Conservation (phyloP, 805 yeast species). For the Yarrowia sp. region DNA sequence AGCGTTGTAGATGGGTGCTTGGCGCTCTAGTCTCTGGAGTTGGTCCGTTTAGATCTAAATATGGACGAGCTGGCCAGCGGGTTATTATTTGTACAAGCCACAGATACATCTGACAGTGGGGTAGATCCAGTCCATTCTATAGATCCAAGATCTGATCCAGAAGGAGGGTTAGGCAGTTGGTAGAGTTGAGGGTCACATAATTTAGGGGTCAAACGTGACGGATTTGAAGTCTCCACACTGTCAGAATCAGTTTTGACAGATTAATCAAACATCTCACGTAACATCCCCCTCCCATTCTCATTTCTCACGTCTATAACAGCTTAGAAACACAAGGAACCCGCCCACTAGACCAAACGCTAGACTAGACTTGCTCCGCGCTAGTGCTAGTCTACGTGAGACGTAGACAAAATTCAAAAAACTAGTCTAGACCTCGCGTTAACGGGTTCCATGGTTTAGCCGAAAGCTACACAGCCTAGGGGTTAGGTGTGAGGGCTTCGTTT, state of each 20-base stretch:
- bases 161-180: no score
- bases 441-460: slow-evolving; percentile 25
- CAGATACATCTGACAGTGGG: slow-evolving; percentile 5
- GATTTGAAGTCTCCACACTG: no score
- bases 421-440: slow-evolving; percentile 30
- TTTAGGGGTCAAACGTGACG: no score
- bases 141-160: neutral
- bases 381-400: neutral
- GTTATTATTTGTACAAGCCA: slow-evolving; percentile 1
- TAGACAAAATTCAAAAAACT: neutral
- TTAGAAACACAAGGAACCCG: slow-evolving; percentile 31
- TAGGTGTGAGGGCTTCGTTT: neutral
- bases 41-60: neutral
- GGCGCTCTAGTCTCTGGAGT: neutral
- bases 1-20: neutral
- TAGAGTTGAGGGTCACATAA: no score
- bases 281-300: slow-evolving; percentile 13
- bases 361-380: neutral
- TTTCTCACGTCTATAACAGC: neutral
- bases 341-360: slow-evolving; percentile 5
- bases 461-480: slow-evolving; percentile 28
- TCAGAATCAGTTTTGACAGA: no score
- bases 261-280: no score
- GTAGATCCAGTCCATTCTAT: neutral
- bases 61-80: neutral